Evolutionary conservation across 495 filamentous ascomycete genomes (phyloP), one percentile per base, ranked within the genome.

Genomic region (Trypethelium eluteriae): DNA sequence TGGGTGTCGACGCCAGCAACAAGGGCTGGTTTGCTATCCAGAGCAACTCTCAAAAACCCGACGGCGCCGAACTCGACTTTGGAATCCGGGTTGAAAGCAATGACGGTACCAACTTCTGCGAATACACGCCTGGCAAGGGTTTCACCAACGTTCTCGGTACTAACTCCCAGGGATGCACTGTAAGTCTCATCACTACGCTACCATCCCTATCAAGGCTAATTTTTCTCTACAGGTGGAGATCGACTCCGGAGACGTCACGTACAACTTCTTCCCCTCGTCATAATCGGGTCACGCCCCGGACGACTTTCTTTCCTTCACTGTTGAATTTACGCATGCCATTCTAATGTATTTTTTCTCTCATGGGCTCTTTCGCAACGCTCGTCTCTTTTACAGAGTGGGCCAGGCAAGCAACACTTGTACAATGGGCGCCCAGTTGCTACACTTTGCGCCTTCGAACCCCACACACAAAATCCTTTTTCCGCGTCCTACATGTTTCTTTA

Each of bases 1-100:
- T 93, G 59, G 91, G 92, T 36, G 53, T 59, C 2, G 53, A 59
- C 14, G 2, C 53, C 4, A 59, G 18, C 53, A 59, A 59, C 53
- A 59, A 59, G 32, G 53, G 53, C 5, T 59, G 53, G 53, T 59
- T 59, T 36, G 53, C 53, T 5, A 59, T 59, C 32, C 53, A 59
- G 53, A 32, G 36, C 53, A 59, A 59, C 53, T 59, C 53, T 35
- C 53, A 59, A 36, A 59, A 59, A 36, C 53, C 53, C 14, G 53
- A 11, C 14, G 53, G 53, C 18, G 53, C 53, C 32, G 25, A 59
- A 32, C 53, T 59, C 14, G 53, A 59, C 53, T 59, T 59, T 36
- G 53, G 53, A 18, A 59, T 59, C 14, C 53, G 53, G 7, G 36
- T 59, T 18, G 53, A 59, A 18, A 59, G 53, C 53, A 59, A 36